Evolutionary conservation across 2,329 filamentous ascomycete genomes (phyloP).

Genomic region (Colletotrichum filicis): DNA sequence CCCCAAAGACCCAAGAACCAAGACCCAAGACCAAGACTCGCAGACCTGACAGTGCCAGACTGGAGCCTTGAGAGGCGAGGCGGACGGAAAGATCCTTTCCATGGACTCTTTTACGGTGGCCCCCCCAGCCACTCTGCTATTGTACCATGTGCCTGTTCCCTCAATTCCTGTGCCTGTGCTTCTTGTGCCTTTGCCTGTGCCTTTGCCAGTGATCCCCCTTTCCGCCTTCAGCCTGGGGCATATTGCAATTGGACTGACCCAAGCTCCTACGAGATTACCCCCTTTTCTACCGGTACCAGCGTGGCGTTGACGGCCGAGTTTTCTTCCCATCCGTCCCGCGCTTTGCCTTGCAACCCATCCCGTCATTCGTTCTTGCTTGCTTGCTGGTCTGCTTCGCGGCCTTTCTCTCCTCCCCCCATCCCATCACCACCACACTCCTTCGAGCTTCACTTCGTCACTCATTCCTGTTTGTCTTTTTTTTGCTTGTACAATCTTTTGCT

Average conservation of each 20-base stretch:
- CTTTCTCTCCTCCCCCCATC: conserved; percentile 24
- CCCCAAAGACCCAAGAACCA: not conserved
- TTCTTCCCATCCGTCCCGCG: conserved; percentile 35
- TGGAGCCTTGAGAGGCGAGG: conserved; percentile 34
- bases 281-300: conserved; percentile 28
- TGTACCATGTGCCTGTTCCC: not conserved
- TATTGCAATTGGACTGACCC: conserved; percentile 33
- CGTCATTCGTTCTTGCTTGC: conserved; percentile 35
- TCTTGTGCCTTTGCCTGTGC: not conserved
- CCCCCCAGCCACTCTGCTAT: conserved; percentile 27
- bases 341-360: conserved; percentile 27
- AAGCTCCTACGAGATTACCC: conserved; percentile 32
- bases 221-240: conserved; percentile 34
- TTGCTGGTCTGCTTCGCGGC: conserved; percentile 35
- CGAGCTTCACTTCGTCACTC: conserved; percentile 34
- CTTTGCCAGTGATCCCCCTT: conserved; percentile 28
- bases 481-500: conserved; percentile 24
- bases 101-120: conserved; percentile 22
- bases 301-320: conserved; percentile 34
- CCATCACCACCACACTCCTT: conserved; percentile 28
- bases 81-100: conserved; percentile 33
- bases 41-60: not conserved
- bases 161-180: not conserved
- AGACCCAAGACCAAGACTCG: not conserved
- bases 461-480: conserved; percentile 29